Base-by-base conservation (phyloP, 129 eudicot species). In the Helianthus tuberosus region DNA sequence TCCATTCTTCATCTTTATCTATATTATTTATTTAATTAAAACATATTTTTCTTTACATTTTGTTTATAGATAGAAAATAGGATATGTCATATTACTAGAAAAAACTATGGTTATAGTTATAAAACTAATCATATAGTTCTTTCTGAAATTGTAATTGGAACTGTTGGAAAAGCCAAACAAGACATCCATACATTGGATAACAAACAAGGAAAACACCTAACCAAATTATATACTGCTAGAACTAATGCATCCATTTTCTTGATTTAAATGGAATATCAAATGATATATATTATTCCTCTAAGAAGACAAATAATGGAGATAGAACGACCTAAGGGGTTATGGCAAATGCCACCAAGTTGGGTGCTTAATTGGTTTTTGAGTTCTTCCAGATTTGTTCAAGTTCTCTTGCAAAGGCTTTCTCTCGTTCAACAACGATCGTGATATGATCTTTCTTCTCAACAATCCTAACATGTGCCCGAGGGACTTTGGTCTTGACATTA, bases 351-450 rank as follows among this genome's bases (percentile, higher is more conserved):
- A 29, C 10, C 17, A n/a, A 44, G 43, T 52, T 12, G 53, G 41
- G 48, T 41, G 12, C 16, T 70, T 69, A 69, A 62, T 61, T 69
- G 41, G 54, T 50, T 70, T 51, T 71, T 16, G 88, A 68, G 36
- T 59, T 79, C 51, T 63, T 83, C 98, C 98, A 93, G 11, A 93
- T 93, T 25, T 78, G 82, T 78, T 93, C 97, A 12, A 93, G 98
- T 78, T 93, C 97, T 57, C 89, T 79, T 0, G 98, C 97, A 48
- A 93, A 93, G 2, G 93, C 82, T 79, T 86, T 64, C 67, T 93
- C 93, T 52, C 93, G 87, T 25, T 91, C 96, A 16, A 93, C 97
- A 35, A 93, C 96, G 13, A 93, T 88, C 73, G 98, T 93, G 54
- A 93, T 79, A 68, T 93, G 97, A 81, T 93, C 97, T 67, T 88